phyloP scores from a whole-genome alignment of 2,329 filamentous ascomycete genomes.

The Phialophora macrospora region DNA sequence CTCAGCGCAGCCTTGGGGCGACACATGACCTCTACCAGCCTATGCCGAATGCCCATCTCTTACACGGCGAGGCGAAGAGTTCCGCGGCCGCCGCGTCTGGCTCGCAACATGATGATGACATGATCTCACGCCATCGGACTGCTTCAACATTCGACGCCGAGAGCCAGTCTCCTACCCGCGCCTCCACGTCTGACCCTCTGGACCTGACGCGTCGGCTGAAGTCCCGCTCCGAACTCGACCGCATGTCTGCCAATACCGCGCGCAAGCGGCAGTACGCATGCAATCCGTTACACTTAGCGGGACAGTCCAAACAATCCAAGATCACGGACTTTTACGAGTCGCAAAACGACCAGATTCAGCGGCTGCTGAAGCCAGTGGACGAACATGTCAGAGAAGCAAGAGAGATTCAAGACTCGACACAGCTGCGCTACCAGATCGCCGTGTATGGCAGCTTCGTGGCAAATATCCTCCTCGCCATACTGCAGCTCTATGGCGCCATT shows the following conservation, averaged over 20 bases:
- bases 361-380: slow-evolving; percentile 88
- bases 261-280: slow-evolving; percentile 68
- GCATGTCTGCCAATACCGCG: slow-evolving; percentile 79
- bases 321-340: slow-evolving; percentile 82
- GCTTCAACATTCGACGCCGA: slow-evolving; percentile 51
- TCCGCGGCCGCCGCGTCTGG: slow-evolving; percentile 27
- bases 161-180: slow-evolving; percentile 60
- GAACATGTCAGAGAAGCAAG: slow-evolving; percentile 83
- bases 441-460: slow-evolving; percentile 73
- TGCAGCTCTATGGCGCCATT: slow-evolving; percentile 89
- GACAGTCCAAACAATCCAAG: slow-evolving; percentile 53
- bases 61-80: slow-evolving; percentile 36
- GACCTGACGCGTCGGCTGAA: slow-evolving; percentile 78
- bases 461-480: slow-evolving; percentile 75
- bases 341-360: slow-evolving; percentile 93
- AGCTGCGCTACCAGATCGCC: slow-evolving; percentile 67
- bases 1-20: slow-evolving; percentile 17
- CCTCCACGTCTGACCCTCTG: slow-evolving; percentile 76
- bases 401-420: slow-evolving; percentile 79
- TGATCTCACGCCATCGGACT: slow-evolving; percentile 35
- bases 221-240: slow-evolving; percentile 72
- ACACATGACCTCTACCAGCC: slow-evolving; percentile 19
- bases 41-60: slow-evolving; percentile 29
- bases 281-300: slow-evolving; percentile 46
- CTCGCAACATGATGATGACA: slow-evolving; percentile 24